Base-by-base conservation (phyloP, 768 basidiomycete species). In the Galerina marginata region DNA sequence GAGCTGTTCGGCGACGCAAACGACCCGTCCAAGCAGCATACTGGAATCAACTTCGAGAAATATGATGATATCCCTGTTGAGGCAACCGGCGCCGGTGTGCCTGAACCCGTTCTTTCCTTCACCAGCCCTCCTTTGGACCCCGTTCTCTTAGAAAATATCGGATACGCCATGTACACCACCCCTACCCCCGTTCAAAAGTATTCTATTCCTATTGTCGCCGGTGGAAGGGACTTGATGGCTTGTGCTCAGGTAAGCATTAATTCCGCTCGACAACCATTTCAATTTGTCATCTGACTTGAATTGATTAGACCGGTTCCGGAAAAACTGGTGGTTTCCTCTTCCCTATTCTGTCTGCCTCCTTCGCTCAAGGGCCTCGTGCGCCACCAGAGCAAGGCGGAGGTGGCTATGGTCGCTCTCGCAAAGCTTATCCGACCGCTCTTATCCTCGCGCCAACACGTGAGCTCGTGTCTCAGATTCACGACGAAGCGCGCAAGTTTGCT, bases 161-260 rank as follows among this genome's bases (percentile, higher is more conserved):
- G 83, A 36, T 91, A 83, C 76, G 93, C 97, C 74, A 93, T 86
- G 80, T 99, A 99, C 83, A 86, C 88, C 60, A 95, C 88, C 43
- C 97, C 97, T 9, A 99, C 97, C 52, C 97, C 97, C 23, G 97
- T 99, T 67, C 97, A 99, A 88, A 99, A 99, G 84, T 96, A 99
- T 76, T 99, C 97, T 67, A 91, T 99, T 71, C 97, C 97, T 74
- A 99, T 99, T 73, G 96, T 99, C 68, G 91, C 95, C 59, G 86
- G 79, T 66, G 88, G 89, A 69, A 84, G 92, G 75, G 93, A 95
- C 77, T 82, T 95, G 77, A 96, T 96, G 94, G 94, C 94, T 65
- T 96, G 94, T 74, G 94, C 94, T 68, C 92, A 94, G 83, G 92
- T 90, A 67, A 60, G 85, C 38, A 49, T 14, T 25, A 37, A 57